A percentile compares a stretch with the other conserved stretches of the same genome.
These are phyloP conservation scores for Eudorina sp. DNA, from an alignment of 139 green algal genomes.

Conservation along the genomic window DNA sequence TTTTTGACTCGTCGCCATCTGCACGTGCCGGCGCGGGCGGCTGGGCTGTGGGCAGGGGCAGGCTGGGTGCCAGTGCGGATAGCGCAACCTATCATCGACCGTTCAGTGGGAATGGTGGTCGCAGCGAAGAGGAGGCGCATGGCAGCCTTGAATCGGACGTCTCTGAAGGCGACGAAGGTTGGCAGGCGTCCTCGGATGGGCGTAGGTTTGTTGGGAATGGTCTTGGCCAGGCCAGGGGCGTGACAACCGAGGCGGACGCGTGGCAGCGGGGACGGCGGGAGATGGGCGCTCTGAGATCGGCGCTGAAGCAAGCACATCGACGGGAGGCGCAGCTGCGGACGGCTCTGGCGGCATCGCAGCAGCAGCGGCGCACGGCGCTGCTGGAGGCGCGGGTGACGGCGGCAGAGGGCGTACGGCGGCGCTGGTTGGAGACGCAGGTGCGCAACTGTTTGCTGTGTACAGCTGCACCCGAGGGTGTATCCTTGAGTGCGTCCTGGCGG, in stretches of 20 bases:
- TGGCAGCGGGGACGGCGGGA: neutral
- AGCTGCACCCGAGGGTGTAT: neutral
- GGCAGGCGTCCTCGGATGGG: too few species aligned
- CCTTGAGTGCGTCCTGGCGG: too few species aligned
- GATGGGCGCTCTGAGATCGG: neutral
- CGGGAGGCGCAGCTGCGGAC: constrained; percentile 21
- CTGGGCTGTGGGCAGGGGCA: neutral
- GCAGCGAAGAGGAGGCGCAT: too few species aligned
- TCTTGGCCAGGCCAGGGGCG: too few species aligned
- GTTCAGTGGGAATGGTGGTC: too few species aligned
- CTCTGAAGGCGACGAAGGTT: too few species aligned
- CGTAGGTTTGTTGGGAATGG: too few species aligned
- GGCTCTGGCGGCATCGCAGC: constrained; percentile 19
- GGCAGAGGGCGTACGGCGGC: neutral
- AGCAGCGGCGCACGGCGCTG: constrained; percentile 18
- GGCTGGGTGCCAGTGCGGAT: neutral
- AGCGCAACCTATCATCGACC: too few species aligned
- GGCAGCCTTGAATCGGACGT: too few species aligned
- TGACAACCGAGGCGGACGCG: neutral
- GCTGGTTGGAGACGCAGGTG: constrained; percentile 34
- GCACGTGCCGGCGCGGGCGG: neutral
- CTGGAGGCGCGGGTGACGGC: constrained; percentile 25
- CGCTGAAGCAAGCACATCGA: neutral
- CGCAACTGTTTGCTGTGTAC: neutral
- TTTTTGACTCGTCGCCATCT: neutral